Base-by-base conservation (phyloP, 352 stramenopile genomes). In the Globisporangium nagaii region DNA sequence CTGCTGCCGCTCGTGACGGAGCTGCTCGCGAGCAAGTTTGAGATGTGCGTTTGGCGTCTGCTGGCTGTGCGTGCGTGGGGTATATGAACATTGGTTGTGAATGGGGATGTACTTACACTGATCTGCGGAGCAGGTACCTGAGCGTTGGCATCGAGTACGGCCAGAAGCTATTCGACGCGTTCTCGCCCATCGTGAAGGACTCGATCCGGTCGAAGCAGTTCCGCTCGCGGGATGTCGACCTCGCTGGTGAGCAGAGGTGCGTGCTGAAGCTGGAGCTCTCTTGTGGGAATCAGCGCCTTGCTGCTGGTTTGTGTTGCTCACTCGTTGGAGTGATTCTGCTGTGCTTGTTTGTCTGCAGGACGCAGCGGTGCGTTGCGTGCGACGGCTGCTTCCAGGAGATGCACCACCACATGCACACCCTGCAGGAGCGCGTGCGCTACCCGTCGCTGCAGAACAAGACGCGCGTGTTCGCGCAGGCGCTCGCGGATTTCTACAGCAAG, bases 1-100 rank as follows among this genome's bases (percentile, higher is more conserved):
- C 56, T 93, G n/a, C 65, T 93, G n/a, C 81, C 80, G 22, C 71
- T 93, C 12, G 71, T 90, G n/a, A 54, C 79, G 2, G 79, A 92
- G 48, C 49, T 92, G 5, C 63, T 90, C 17, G 56, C 60, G 15
- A 84, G 69, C 62, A 84, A 81, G 24, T 90, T 86, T 59, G 79
- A 88, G 46, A 58, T 71, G 68, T 92, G 44, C 22, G 76, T 75
- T 39, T 11, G 12, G 15, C 2, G 7, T 20, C 19, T 7, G 8
- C 17, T 17, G 6, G 2, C n/a, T n/a, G n/a, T n/a, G n/a, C n/a
- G n/a, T n/a, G n/a, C n/a, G n/a, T n/a, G 17, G 17, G 10, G 25
- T 37, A n/a, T n/a, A 10, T 50, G 43, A 10, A 37, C 25, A n/a
- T 37, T 36, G 43, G 43, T 36, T 36, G 9, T 35, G 27, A 22